Evolutionary conservation across 768 basidiomycete genomes (phyloP).

Genomic region (Boletus fagicola): DNA sequence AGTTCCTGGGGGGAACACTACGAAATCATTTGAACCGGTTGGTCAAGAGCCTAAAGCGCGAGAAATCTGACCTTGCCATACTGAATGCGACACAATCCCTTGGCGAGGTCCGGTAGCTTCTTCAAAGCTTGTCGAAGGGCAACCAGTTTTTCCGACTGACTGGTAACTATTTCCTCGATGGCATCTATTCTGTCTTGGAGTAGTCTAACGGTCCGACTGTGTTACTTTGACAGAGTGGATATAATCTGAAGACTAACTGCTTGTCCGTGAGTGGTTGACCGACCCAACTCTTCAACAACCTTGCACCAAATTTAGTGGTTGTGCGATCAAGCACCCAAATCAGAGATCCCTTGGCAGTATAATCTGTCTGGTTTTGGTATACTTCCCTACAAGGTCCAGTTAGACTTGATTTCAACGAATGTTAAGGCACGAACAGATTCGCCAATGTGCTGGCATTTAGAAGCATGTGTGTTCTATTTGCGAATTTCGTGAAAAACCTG

Average conservation of each 20-base stretch:
- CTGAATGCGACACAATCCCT: constrained; percentile 83
- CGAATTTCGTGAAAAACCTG: constrained; percentile 75
- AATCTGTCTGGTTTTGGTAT: constrained; percentile 88
- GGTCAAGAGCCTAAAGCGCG: background rate
- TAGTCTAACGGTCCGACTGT: constrained; percentile 43
- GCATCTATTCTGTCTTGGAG: constrained; percentile 79
- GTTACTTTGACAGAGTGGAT: background rate
- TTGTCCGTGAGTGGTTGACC: constrained; percentile 79
- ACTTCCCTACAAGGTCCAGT: constrained; percentile 57
- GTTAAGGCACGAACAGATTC: constrained; percentile 53
- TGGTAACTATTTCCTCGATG: constrained; percentile 74
- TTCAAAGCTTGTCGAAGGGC: constrained; percentile 67
- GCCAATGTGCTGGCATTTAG: constrained; percentile 83
- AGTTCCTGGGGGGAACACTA: constrained; percentile 87
- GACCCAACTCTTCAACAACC: constrained; percentile 83
- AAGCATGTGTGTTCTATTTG: constrained; percentile 78
- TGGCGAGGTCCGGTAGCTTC: constrained; percentile 82
- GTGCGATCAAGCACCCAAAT: constrained; percentile 86
- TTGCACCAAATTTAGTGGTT: constrained; percentile 83
- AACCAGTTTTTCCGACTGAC: constrained; percentile 59
- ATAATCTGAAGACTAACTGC: constrained; percentile 41
- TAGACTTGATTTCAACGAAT: background rate
- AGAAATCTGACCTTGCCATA: constrained; percentile 74
- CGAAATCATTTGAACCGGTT: background rate
- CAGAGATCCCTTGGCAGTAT: constrained; percentile 68